phyloP scores from a whole-genome alignment of 495 filamentous ascomycete genomes.

The Podospora didyma region DNA sequence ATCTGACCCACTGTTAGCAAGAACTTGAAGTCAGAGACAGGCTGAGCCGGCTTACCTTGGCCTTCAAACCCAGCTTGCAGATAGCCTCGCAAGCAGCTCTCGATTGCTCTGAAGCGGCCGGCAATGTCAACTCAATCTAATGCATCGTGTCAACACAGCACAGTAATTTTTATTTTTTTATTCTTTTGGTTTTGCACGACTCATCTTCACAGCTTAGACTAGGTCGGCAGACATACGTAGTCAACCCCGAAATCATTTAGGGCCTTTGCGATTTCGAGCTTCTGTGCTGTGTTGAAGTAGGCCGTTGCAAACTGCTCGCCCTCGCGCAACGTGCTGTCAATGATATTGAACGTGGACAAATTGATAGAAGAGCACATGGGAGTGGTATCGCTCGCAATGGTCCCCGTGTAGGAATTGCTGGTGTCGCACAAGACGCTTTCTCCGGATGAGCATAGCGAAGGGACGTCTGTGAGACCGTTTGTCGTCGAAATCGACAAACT shows the following conservation, averaged over 20 bases:
- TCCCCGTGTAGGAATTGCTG: background rate
- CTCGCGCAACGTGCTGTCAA: constrained; percentile 77
- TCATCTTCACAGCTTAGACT: background rate
- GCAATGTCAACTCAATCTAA: constrained; percentile 67
- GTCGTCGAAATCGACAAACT: no score
- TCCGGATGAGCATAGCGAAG: background rate
- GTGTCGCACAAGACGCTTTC: no score
- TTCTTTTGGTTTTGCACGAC: background rate
- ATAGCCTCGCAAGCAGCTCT: constrained; percentile 71
- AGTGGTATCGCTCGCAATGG: background rate
- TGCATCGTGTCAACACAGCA: background rate
- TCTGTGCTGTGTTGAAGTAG: constrained; percentile 67
- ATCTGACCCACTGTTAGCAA: constrained; percentile 36
- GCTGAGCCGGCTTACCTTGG: background rate
- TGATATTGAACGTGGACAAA: constrained; percentile 64
- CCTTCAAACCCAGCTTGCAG: constrained; percentile 77
- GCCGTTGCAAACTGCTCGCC: constrained; percentile 85
- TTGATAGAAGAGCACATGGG: background rate
- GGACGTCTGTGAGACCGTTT: background rate
- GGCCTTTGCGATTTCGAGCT: constrained; percentile 67
- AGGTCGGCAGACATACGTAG: constrained; percentile 40
- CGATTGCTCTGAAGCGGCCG: constrained; percentile 73
- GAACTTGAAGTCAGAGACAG: constrained; percentile 5
- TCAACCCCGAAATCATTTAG: constrained; percentile 85
- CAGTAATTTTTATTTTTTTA: background rate